These are phyloP conservation scores for Lenzites betulinus DNA, from an alignment of 768 basidiomycete species.

Conservation along the genomic window DNA sequence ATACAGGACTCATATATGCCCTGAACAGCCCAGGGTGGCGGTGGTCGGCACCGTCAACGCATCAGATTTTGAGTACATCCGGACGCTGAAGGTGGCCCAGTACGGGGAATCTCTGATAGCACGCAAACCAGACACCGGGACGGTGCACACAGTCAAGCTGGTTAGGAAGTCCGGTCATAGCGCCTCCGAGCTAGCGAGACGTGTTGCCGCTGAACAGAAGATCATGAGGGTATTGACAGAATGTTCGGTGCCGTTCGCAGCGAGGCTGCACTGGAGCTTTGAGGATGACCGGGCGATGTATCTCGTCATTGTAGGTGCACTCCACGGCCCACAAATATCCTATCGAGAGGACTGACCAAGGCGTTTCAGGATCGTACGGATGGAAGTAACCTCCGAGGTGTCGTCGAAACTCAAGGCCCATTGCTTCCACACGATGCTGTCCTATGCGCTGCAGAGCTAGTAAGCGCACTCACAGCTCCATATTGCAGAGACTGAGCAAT, in stretches of 20 bases:
- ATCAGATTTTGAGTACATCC: conserved; percentile 20
- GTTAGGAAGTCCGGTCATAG: conserved; percentile 11
- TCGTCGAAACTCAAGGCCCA: conserved; percentile 30
- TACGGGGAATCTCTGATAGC: conserved; percentile 13
- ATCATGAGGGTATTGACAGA: conserved; percentile 40
- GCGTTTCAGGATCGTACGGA: conserved; percentile 9
- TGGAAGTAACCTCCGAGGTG: conserved; percentile 1
- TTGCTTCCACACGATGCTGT: conserved; percentile 39
- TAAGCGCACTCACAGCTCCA: conserved; percentile 28
- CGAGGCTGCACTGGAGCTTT: conserved; percentile 43
- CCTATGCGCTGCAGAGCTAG: conserved; percentile 53
- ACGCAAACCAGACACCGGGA: conserved; percentile 7
- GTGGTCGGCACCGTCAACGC: neutral
- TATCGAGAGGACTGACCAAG: no score
- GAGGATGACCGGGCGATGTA: conserved; percentile 41
- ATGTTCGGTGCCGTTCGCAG: conserved; percentile 40
- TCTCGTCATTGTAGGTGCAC: conserved; percentile 41
- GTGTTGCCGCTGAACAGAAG: conserved; percentile 32
- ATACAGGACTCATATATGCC: no score
- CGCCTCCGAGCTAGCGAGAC: neutral
- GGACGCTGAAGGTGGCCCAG: neutral
- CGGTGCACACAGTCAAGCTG: conserved; percentile 20
- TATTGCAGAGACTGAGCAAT: neutral
- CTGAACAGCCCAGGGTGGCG: no score
- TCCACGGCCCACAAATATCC: neutral